These are phyloP conservation scores for Heliophila coronopifolia DNA, from an alignment of 441 rosid genomes.

Conservation along the genomic window DNA sequence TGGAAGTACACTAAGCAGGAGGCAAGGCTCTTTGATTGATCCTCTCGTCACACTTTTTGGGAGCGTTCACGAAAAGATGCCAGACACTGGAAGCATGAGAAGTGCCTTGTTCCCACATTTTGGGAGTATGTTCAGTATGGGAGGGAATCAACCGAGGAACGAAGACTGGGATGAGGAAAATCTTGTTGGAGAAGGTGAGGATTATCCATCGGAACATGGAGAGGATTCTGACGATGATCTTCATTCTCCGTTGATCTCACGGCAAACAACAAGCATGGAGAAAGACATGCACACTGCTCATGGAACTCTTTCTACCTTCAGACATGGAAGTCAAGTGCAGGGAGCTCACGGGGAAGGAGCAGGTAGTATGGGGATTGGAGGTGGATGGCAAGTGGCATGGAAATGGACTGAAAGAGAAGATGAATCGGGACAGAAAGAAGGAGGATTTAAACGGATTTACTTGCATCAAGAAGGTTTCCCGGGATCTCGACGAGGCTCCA, in stretches of 20 bases:
- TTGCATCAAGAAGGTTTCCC: slow-evolving; percentile 67
- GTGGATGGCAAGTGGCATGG: slow-evolving; percentile 99
- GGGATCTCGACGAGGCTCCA: slow-evolving; percentile 67
- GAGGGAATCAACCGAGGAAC: slow-evolving; percentile 52
- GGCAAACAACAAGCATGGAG: slow-evolving; percentile 72
- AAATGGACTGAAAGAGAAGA: slow-evolving; percentile 77
- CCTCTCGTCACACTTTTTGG: slow-evolving; percentile 93
- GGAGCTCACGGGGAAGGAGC: slow-evolving; percentile 52
- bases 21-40: slow-evolving; percentile 59
- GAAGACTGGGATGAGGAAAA: slow-evolving; percentile 92
- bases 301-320: slow-evolving; percentile 45
- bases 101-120: slow-evolving; percentile 85
- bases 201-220: slow-evolving; percentile 54
- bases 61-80: slow-evolving; percentile 86
- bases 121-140: slow-evolving; percentile 91
- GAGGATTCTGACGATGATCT: slow-evolving; percentile 76
- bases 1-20: slow-evolving; percentile 54
- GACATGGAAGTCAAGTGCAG: slow-evolving; percentile 58
- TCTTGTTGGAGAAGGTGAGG: slow-evolving; percentile 65
- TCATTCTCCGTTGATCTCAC: slow-evolving; percentile 87
- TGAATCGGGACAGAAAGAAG: slow-evolving; percentile 67
- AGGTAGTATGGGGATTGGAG: slow-evolving; percentile 73
- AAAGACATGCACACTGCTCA: slow-evolving; percentile 58
- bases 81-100: slow-evolving; percentile 73
- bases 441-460: slow-evolving; percentile 76